These are phyloP conservation scores for Conidiobolus incongruus DNA, from an alignment of 371 early-diverging fungal genomes.

Conservation along the genomic window DNA sequence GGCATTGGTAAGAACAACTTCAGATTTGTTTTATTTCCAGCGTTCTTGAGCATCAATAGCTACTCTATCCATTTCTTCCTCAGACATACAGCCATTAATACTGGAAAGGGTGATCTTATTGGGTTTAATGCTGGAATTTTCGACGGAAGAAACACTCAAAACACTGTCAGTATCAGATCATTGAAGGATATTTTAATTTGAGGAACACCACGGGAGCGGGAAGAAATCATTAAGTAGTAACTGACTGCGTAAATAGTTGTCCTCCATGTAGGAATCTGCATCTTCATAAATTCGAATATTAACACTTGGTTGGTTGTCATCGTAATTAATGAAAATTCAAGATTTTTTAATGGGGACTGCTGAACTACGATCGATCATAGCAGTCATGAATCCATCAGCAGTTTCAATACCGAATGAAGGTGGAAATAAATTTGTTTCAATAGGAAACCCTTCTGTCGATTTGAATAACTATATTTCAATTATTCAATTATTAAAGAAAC, in stretches of 20 bases:
- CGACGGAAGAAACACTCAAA: conserved; percentile 86
- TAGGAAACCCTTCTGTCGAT: too few species aligned
- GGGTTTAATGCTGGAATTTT: conserved; percentile 82
- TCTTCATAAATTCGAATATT: conserved; percentile 96
- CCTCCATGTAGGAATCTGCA: conserved; percentile 87
- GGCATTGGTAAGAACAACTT: conserved; percentile 45
- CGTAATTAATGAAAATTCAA: conserved; percentile 92
- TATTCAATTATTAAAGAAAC: too few species aligned
- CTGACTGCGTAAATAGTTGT: conserved; percentile 89
- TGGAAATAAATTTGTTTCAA: too few species aligned
- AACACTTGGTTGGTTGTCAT: conserved; percentile 97
- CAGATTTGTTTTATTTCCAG: conserved; percentile 84
- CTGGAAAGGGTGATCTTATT: conserved; percentile 96
- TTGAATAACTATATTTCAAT: too few species aligned
- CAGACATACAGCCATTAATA: conserved; percentile 93
- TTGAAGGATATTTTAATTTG: conserved; percentile 97
- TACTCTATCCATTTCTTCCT: conserved; percentile 95
- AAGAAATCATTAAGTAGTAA: conserved; percentile 92
- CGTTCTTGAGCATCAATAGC: conserved; percentile 88
- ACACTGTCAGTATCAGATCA: conserved; percentile 95
- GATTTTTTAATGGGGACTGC: conserved; percentile 94
- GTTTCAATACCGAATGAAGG: conserved; percentile 91
- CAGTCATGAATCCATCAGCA: conserved; percentile 93
- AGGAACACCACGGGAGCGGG: conserved; percentile 95
- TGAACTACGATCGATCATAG: conserved; percentile 92